These are phyloP conservation scores for Cylindrodendrum hubeiense DNA, from an alignment of 2,329 filamentous ascomycete species.

Conservation along the genomic window DNA sequence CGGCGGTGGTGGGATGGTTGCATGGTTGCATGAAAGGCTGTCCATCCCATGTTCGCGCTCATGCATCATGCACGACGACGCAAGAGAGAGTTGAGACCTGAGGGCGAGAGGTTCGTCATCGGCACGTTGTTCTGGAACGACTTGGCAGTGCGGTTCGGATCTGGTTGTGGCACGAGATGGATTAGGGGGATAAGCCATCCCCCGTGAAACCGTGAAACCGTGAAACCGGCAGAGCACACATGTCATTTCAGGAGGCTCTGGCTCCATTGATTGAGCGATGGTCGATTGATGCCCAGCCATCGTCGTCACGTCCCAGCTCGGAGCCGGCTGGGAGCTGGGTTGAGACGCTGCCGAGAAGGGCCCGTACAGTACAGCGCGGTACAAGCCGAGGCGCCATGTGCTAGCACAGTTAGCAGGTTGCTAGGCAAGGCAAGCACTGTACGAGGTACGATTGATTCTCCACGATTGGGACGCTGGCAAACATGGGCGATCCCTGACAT, in stretches of 20 bases:
- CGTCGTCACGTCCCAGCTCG: not conserved
- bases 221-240: not conserved
- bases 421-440: conserved; percentile 6
- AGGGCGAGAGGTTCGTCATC: not conserved
- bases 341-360: conserved; percentile 17
- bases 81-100: not conserved
- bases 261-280: not conserved
- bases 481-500: conserved; percentile 19
- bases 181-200: not conserved
- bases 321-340: no score
- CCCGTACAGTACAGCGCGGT: not conserved
- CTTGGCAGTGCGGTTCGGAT: not conserved
- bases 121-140: not conserved
- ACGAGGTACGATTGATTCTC: not conserved
- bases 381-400: not conserved
- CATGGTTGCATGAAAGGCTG: conserved; percentile 23
- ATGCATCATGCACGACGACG: conserved; percentile 25
- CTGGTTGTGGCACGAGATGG: not conserved
- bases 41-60: not conserved
- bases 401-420: not conserved
- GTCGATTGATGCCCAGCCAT: conserved; percentile 4
- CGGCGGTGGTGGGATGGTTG: conserved; percentile 6
- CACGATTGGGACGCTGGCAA: not conserved
- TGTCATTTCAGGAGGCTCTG: not conserved
- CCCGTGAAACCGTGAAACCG: not conserved